Evolutionary conservation across 768 basidiomycete genomes (phyloP).

Genomic region (Tricholoma hemisulphureum): DNA sequence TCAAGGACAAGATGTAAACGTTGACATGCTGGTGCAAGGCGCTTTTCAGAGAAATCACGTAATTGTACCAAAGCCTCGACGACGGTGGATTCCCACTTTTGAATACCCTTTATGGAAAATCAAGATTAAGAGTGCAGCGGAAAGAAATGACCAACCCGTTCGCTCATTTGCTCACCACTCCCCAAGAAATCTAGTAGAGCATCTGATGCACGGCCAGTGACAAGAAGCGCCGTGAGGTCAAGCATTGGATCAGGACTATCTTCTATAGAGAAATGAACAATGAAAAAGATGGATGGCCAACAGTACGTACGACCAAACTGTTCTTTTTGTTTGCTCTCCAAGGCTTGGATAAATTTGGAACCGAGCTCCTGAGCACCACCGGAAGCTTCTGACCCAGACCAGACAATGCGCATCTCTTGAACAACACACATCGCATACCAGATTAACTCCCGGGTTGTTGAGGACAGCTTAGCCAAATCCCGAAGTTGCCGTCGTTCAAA

Average conservation of each 20-base stretch:
- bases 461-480: conserved; percentile 69
- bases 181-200: conserved; percentile 72
- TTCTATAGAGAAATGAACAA: conserved; percentile 38
- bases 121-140: conserved; percentile 14
- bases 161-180: conserved; percentile 77
- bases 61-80: conserved; percentile 68
- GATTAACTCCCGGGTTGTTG: conserved; percentile 64
- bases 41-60: conserved; percentile 71
- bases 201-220: conserved; percentile 71
- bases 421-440: conserved; percentile 72
- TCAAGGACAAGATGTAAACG: conserved; percentile 73
- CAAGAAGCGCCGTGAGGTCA: conserved; percentile 68
- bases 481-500: conserved; percentile 55
- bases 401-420: conserved; percentile 68
- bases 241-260: conserved; percentile 60
- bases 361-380: conserved; percentile 73
- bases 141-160: conserved; percentile 52
- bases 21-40: conserved; percentile 72
- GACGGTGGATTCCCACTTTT: conserved; percentile 80
- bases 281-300: conserved; percentile 4
- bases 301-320: conserved; percentile 61
- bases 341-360: conserved; percentile 63
- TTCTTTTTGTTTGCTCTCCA: conserved; percentile 63
- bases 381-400: conserved; percentile 68
- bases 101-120: conserved; percentile 54